Percentiles rank a stretch among this genome's conserved stretches.
phyloP scores from a whole-genome alignment of 2,329 filamentous ascomycete genomes.

The Sclerotinia nivalis region DNA sequence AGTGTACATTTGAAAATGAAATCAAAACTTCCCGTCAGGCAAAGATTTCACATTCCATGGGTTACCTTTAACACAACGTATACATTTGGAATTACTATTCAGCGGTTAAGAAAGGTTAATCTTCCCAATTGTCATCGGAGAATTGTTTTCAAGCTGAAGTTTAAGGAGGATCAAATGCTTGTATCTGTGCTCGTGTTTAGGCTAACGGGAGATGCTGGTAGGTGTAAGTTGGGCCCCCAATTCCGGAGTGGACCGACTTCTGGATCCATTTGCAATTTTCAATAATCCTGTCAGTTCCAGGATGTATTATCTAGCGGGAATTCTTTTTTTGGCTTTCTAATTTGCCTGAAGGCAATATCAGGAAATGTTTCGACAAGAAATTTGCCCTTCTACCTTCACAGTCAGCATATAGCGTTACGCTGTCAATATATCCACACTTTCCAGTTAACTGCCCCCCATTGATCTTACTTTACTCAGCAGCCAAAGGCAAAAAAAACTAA shows the following conservation, averaged over 20 bases:
- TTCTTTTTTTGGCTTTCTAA: not conserved
- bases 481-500: not conserved
- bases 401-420: not conserved
- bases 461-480: conserved; percentile 11
- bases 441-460: not conserved
- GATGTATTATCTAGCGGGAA: not conserved
- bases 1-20: not conserved
- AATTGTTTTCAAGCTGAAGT: conserved; percentile 10
- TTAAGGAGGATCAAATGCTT: conserved; percentile 5
- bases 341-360: not conserved
- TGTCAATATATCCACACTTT: not conserved
- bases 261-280: conserved; percentile 3
- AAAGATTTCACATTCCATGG: not conserved
- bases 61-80: not conserved
- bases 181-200: conserved; percentile 2
- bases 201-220: conserved; percentile 20
- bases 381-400: not conserved
- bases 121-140: not conserved
- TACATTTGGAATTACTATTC: not conserved
- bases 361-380: not conserved
- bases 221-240: conserved; percentile 22
- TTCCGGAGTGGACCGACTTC: not conserved
- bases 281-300: conserved; percentile 12
- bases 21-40: not conserved
- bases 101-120: not conserved